phyloP scores from a whole-genome alignment of 306 rosid genomes.

The Citrullus colocynthis region DNA sequence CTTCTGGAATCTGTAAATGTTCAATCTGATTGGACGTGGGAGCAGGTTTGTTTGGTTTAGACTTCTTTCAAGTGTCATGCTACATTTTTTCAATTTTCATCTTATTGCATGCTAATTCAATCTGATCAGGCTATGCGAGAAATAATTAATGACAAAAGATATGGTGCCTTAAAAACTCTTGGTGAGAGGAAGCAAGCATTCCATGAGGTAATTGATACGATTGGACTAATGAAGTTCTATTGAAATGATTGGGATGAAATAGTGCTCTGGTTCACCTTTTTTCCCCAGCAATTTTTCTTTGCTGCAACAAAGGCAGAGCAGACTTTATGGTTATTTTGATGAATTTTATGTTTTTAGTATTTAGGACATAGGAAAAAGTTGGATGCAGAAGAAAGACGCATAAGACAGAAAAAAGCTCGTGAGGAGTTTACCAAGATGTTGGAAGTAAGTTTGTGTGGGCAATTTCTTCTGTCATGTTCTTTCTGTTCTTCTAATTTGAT shows the following conservation, averaged over 20 bases:
- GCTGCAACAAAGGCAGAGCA: not conserved
- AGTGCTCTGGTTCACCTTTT: not conserved
- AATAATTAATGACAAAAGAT: slow-evolving; percentile 83
- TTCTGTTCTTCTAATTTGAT: not conserved
- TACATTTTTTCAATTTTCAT: not conserved
- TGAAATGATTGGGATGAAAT: not conserved
- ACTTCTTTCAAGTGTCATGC: slow-evolving; percentile 1
- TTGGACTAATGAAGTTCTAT: slow-evolving; percentile 6
- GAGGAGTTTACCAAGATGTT: slow-evolving; percentile 96
- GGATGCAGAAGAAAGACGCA: slow-evolving; percentile 96
- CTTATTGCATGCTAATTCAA: slow-evolving; percentile 15
- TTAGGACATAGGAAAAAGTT: slow-evolving; percentile 93
- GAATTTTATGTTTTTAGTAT: slow-evolving; percentile 37
- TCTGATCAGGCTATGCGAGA: slow-evolving; percentile 83
- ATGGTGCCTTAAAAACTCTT: slow-evolving; percentile 81
- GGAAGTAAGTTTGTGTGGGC: slow-evolving; percentile 50
- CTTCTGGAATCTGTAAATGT: slow-evolving; percentile 87
- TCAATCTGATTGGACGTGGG: slow-evolving; percentile 99
- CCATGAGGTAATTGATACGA: slow-evolving; percentile 63
- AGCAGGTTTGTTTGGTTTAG: slow-evolving; percentile 51
- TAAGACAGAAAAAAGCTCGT: slow-evolving; percentile 86
- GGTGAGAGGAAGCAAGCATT: slow-evolving; percentile 99
- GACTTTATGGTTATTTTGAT: slow-evolving; percentile 5
- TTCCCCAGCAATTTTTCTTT: not conserved
- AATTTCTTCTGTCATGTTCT: not conserved